A percentile compares a stretch with the other conserved stretches of the same genome.
Conservation (phyloP, 371 early-diverging fungal species). For the Rhizopus stolonifer region DNA sequence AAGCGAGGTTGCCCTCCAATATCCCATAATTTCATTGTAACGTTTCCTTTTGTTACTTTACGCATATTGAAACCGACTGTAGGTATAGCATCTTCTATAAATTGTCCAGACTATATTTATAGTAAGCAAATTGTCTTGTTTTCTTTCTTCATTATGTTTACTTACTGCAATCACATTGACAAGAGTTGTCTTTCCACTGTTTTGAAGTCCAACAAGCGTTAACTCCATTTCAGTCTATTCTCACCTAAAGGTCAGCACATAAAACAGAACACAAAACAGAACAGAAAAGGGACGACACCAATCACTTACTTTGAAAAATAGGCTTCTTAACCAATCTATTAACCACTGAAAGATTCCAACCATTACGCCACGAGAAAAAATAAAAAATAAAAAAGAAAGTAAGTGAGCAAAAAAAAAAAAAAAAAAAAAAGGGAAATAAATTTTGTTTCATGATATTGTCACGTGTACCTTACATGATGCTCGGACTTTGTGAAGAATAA, state of each 20-base stretch:
- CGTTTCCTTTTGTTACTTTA: conserved; percentile 88
- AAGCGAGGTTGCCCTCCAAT: conserved; percentile 97
- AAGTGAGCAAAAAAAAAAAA: not conserved
- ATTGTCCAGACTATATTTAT: conserved; percentile 79
- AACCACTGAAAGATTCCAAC: conserved; percentile 69
- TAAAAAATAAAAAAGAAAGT: not conserved
- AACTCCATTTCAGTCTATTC: conserved; percentile 32
- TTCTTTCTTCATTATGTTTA: no score
- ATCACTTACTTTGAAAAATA: conserved; percentile 92
- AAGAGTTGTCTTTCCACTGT: conserved; percentile 97
- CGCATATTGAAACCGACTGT: conserved; percentile 99
- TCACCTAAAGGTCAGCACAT: no score
- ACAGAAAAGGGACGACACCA: no score
- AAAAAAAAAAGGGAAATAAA: not conserved
- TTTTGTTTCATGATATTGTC: conserved; percentile 1
- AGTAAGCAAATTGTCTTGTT: not conserved
- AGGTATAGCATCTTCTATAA: conserved; percentile 95
- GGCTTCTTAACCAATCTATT: conserved; percentile 87
- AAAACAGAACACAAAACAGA: no score
- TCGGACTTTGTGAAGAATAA: no score
- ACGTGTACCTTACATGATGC: not conserved
- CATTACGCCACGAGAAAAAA: conserved; percentile 38
- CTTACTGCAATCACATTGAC: conserved; percentile 96
- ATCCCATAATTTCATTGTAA: conserved; percentile 99
- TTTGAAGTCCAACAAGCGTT: conserved; percentile 96